Percentiles rank a stretch among this genome's conserved stretches.
Evolutionary conservation across 2,329 filamentous ascomycete species (phyloP).

Genomic region (Arthrinium phaeospermum): DNA sequence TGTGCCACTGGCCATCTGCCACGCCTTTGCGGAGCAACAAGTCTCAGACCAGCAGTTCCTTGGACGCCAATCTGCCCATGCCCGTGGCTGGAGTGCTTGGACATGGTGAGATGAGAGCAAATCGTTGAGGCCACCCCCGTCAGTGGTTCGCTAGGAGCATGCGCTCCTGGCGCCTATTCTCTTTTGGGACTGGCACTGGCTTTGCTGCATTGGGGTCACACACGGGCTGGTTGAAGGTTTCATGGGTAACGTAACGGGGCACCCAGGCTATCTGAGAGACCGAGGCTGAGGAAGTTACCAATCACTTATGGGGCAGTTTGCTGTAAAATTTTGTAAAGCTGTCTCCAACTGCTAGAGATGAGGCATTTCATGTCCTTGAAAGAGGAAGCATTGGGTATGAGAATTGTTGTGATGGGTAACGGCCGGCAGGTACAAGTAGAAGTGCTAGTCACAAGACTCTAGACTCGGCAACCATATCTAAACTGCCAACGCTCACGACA

Average conservation of each 20-base stretch:
- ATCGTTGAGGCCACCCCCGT: conserved; percentile 16
- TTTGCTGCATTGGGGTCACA: background rate
- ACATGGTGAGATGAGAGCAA: background rate
- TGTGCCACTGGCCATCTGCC: background rate
- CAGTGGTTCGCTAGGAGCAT: conserved; percentile 28
- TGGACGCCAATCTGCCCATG: background rate
- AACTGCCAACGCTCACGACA: too few relatives aligned
- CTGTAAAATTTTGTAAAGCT: too few relatives aligned
- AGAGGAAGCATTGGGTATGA: too few relatives aligned
- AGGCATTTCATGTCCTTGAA: too few relatives aligned
- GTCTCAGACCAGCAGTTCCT: conserved; percentile 11
- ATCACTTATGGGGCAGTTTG: too few relatives aligned
- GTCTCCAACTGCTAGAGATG: too few relatives aligned
- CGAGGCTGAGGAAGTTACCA: background rate
- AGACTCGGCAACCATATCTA: too few relatives aligned
- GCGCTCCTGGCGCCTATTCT: conserved; percentile 23
- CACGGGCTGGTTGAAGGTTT: background rate
- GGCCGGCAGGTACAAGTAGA: too few relatives aligned
- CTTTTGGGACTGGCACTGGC: conserved; percentile 2
- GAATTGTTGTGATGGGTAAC: too few relatives aligned
- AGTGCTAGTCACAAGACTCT: too few relatives aligned
- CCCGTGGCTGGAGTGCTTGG: conserved; percentile 10
- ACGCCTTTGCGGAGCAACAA: background rate
- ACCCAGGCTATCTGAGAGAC: background rate
- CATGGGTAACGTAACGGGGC: background rate